phyloP scores from a whole-genome alignment of 2,329 filamentous ascomycete genomes.

The Dissoconium aciculare region DNA sequence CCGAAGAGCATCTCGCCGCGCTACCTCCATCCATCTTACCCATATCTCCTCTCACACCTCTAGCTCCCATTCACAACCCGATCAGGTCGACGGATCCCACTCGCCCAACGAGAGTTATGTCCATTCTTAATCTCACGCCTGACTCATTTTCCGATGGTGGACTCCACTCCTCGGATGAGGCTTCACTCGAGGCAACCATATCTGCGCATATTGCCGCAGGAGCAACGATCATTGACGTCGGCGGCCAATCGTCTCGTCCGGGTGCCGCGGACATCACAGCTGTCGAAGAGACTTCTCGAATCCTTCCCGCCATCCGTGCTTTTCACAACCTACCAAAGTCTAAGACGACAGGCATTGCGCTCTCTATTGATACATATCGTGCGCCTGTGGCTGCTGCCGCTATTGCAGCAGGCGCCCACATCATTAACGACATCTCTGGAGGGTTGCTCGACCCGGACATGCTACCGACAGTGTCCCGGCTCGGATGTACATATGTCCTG shows the following conservation, averaged over 20 bases:
- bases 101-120: slow-evolving; percentile 69
- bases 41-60: slow-evolving; percentile 27
- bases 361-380: slow-evolving; percentile 89
- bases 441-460: slow-evolving; percentile 66
- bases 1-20: slow-evolving; percentile 23
- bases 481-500: slow-evolving; percentile 65
- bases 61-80: slow-evolving; percentile 31
- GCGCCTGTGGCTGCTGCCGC: slow-evolving; percentile 66
- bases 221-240: slow-evolving; percentile 77
- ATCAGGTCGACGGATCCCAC: slow-evolving; percentile 42
- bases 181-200: slow-evolving; percentile 43
- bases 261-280: slow-evolving; percentile 51
- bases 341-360: slow-evolving; percentile 48
- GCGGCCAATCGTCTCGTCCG: slow-evolving; percentile 84
- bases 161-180: slow-evolving; percentile 36
- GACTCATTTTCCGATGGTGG: slow-evolving; percentile 96
- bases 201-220: slow-evolving; percentile 49
- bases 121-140: slow-evolving; percentile 84
- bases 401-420: slow-evolving; percentile 65
- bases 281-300: slow-evolving; percentile 60
- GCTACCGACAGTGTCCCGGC: slow-evolving; percentile 61
- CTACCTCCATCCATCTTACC: slow-evolving; percentile 19
- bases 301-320: slow-evolving; percentile 62
- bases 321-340: slow-evolving; percentile 54
- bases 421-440: slow-evolving; percentile 89